These are phyloP conservation scores for Eucalyptus sideroxylon DNA, from an alignment of 345 rosid species.

Conservation along the genomic window DNA sequence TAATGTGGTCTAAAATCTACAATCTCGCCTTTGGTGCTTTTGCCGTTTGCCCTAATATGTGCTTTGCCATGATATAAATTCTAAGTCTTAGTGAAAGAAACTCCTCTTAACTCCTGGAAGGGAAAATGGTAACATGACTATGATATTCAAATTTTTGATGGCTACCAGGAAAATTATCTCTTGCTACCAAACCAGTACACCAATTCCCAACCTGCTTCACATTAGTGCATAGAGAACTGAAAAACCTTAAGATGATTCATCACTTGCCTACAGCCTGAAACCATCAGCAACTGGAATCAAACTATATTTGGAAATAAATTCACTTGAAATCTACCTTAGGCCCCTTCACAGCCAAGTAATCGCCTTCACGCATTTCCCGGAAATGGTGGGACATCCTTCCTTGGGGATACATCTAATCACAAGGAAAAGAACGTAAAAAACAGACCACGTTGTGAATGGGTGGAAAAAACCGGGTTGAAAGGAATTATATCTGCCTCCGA, in stretches of 20 bases:
- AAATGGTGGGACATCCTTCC: conserved; percentile 77
- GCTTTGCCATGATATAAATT: not conserved
- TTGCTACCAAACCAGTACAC: not conserved
- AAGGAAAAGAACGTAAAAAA: not conserved
- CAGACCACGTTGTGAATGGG: not conserved
- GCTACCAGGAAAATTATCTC: not conserved
- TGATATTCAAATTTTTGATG: not conserved
- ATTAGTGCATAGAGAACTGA: not conserved
- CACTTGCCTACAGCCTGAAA: not conserved
- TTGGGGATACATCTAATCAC: conserved; percentile 55
- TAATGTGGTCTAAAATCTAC: not conserved
- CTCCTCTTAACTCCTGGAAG: not conserved
- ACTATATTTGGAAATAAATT: not conserved
- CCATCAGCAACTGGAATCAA: not conserved
- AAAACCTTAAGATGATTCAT: not conserved
- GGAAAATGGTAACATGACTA: not conserved
- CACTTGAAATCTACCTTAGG: conserved; percentile 35
- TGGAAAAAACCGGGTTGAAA: not conserved
- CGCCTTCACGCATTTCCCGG: conserved; percentile 47
- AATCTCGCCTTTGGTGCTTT: not conserved
- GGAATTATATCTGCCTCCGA: not conserved
- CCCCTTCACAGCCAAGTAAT: conserved; percentile 51
- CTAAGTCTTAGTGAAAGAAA: not conserved
- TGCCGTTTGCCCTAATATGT: not conserved
- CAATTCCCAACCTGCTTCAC: not conserved